A percentile compares a stretch with the other conserved stretches of the same genome.
Conservation (phyloP, 352 stramenopile species). For the Halophytophthora polymorphica region DNA sequence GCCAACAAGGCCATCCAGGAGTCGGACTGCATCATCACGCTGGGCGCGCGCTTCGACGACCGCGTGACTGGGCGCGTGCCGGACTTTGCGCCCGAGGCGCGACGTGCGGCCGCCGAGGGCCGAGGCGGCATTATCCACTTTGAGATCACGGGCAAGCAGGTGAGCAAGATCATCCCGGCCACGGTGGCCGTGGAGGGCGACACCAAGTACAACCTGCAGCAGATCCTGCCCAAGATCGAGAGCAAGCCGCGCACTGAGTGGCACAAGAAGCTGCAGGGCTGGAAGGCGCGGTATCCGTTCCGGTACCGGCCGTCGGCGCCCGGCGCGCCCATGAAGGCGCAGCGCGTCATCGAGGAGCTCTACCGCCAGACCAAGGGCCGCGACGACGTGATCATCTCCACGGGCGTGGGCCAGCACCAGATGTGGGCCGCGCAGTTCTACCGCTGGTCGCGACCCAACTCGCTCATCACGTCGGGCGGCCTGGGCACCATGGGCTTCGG, state of each 20-base stretch:
- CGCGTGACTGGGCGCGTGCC: slow-evolving; percentile 92
- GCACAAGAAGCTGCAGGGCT: slow-evolving; percentile 88
- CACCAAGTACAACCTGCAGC: slow-evolving; percentile 91
- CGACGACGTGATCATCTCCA: slow-evolving; percentile 93
- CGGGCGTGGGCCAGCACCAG: slow-evolving; percentile 95
- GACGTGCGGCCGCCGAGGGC: slow-evolving; percentile 86
- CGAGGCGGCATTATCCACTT: slow-evolving; percentile 96
- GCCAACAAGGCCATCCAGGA: slow-evolving; percentile 97
- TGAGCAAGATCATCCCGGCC: slow-evolving; percentile 82
- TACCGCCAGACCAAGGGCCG: slow-evolving; percentile 91
- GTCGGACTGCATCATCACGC: slow-evolving; percentile 91
- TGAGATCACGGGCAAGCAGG: slow-evolving; percentile 90
- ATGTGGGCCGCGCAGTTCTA: slow-evolving; percentile 97
- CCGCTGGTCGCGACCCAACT: slow-evolving; percentile 92
- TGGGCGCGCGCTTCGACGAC: slow-evolving; percentile 96
- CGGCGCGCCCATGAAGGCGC: slow-evolving; percentile 88
- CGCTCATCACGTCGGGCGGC: slow-evolving; percentile 92
- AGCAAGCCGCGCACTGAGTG: slow-evolving; percentile 86
- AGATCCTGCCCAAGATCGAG: slow-evolving; percentile 81
- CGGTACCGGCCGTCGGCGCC: slow-evolving; percentile 78
- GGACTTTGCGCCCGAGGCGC: slow-evolving; percentile 92
- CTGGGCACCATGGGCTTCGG: slow-evolving; percentile 96
- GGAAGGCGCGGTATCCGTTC: slow-evolving; percentile 93
- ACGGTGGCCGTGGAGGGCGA: slow-evolving; percentile 77
- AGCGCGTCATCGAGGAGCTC: slow-evolving; percentile 93